Conservation (phyloP, 2,329 filamentous ascomycete genomes). For the Aspergillus awamori region DNA sequence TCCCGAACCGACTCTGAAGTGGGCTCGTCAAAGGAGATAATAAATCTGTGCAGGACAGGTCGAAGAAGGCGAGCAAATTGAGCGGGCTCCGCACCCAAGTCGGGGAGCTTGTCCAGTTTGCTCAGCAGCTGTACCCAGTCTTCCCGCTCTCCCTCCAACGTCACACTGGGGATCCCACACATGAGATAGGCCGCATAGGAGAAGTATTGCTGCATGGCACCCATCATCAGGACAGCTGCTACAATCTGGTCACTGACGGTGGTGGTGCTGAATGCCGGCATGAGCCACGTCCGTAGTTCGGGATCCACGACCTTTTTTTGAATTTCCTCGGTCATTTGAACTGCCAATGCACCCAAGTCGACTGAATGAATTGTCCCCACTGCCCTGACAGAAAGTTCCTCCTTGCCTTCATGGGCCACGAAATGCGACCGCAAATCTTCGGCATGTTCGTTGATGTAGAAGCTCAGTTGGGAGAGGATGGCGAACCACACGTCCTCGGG, state of each 20-base stretch:
- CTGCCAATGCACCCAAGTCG: constrained; percentile 33
- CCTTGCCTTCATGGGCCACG: constrained; percentile 47
- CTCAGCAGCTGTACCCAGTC: constrained; percentile 52
- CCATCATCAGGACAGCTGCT: constrained; percentile 56
- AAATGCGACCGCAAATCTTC: constrained; percentile 50
- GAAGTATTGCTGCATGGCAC: constrained; percentile 55
- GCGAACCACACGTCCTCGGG: constrained; percentile 59
- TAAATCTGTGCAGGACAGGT: constrained; percentile 52
- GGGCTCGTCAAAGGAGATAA: constrained; percentile 28
- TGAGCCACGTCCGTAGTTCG: constrained; percentile 51
- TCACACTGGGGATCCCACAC: constrained; percentile 58
- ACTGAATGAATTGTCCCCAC: constrained; percentile 10
- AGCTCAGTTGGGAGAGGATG: constrained; percentile 53
- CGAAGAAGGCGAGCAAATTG: constrained; percentile 45
- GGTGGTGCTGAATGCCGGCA: constrained; percentile 58
- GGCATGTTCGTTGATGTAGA: constrained; percentile 52
- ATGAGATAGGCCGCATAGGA: constrained; percentile 28
- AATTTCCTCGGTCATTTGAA: constrained; percentile 44
- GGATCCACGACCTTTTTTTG: constrained; percentile 47
- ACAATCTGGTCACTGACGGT: constrained; percentile 47
- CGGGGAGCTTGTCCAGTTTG: constrained; percentile 48
- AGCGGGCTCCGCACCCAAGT: constrained; percentile 50
- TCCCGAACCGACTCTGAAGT: neutral
- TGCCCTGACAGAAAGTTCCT: constrained; percentile 41
- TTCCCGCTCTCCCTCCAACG: constrained; percentile 50